Conservation (phyloP, 306 rosid genomes). For the Prinsepia uniflora region DNA sequence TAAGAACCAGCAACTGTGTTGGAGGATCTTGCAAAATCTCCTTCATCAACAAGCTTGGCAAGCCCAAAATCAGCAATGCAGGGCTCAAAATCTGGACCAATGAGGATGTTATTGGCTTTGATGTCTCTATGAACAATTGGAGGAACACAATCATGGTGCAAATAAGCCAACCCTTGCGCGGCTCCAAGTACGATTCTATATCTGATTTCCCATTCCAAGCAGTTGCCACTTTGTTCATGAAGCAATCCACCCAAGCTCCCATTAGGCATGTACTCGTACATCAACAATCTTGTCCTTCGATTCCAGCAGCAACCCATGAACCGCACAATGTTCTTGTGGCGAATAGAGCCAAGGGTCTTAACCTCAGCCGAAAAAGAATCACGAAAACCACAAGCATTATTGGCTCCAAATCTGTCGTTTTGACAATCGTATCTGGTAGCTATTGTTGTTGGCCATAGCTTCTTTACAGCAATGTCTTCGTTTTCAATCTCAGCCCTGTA, state of each 20-base stretch:
- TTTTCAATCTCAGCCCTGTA: conserved; percentile 63
- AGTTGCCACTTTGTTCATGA: conserved; percentile 57
- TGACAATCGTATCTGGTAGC: conserved; percentile 38
- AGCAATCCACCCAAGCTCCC: conserved; percentile 85
- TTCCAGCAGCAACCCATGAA: conserved; percentile 91
- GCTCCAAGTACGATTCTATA: conserved; percentile 70
- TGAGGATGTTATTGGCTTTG: conserved; percentile 84
- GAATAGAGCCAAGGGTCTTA: conserved; percentile 76
- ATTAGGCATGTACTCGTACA: conserved; percentile 88
- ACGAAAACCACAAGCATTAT: conserved; percentile 38
- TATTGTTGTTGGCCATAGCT: conserved; percentile 70
- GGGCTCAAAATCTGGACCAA: conserved; percentile 80
- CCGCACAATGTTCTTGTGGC: conserved; percentile 89
- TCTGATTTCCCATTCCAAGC: conserved; percentile 77
- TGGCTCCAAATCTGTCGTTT: conserved; percentile 43
- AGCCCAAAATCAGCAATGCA: conserved; percentile 89
- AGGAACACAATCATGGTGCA: conserved; percentile 90
- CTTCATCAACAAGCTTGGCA: conserved; percentile 81
- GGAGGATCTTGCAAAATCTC: conserved; percentile 65
- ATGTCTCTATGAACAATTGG: conserved; percentile 90
- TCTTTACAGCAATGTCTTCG: conserved; percentile 76
- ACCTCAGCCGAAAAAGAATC: conserved; percentile 89
- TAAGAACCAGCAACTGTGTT: conserved; percentile 86
- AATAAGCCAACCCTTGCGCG: conserved; percentile 86
- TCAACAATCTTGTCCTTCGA: conserved; percentile 54